Evolutionary conservation across 1,284 basidiomycete genomes (phyloP).

Genomic region (Trametes hirsuta): DNA sequence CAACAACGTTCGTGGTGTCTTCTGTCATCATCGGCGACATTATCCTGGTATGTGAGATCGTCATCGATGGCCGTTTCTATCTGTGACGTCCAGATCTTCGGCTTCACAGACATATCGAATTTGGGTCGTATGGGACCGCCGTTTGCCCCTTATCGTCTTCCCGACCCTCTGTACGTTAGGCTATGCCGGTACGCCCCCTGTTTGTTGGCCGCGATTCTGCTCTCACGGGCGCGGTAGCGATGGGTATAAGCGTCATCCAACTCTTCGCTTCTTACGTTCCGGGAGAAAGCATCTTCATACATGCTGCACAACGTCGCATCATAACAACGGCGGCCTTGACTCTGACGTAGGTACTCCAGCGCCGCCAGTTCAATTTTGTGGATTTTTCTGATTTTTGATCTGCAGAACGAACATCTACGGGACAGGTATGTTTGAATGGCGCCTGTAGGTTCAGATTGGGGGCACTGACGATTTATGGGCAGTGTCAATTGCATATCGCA

Average conservation of each 20-base stretch:
- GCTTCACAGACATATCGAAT: constrained; percentile 17
- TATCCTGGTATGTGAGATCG: constrained; percentile 12
- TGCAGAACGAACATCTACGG: constrained; percentile 20
- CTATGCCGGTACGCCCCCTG: constrained; percentile 2
- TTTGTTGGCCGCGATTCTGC: no score
- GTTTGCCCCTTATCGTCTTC: constrained; percentile 16
- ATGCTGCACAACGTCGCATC: constrained; percentile 17
- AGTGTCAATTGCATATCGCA: constrained; percentile 21
- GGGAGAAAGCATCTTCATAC: constrained; percentile 20
- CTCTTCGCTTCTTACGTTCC: constrained; percentile 8
- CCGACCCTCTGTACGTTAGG: constrained; percentile 15
- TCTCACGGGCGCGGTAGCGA: neutral
- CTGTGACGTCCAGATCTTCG: neutral
- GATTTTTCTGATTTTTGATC: neutral
- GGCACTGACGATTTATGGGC: no score
- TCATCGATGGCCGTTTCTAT: neutral
- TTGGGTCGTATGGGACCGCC: constrained; percentile 24
- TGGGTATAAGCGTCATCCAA: constrained; percentile 19
- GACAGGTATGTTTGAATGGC: constrained; percentile 3
- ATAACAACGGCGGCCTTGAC: constrained; percentile 18
- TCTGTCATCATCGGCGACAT: constrained; percentile 22
- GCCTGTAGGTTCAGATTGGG: neutral
- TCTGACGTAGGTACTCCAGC: constrained; percentile 4
- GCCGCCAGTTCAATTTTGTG: no score
- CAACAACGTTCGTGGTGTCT: constrained; percentile 14